Evolutionary conservation across 768 basidiomycete genomes (phyloP), one percentile per base, ranked within the genome.

Genomic region (Solioccasus polychromus): DNA sequence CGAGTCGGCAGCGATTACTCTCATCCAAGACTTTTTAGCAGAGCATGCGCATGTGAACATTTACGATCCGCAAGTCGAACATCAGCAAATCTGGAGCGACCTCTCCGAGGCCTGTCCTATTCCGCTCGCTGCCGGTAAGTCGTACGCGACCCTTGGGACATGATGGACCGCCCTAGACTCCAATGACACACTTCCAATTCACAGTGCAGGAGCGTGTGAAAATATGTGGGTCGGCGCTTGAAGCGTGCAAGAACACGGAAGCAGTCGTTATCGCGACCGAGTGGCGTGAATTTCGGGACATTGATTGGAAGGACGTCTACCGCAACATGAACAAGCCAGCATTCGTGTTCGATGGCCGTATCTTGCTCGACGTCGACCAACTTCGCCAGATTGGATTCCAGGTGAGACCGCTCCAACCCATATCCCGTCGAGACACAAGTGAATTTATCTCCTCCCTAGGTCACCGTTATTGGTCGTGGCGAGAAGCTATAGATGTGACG

Each of bases 211-310:
- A 91, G 68, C 85, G 88, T 59, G 87, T 98, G 31, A 88, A 76
- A 18, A 84, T 99, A 65, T 81, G 70, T 50, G 55, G 68, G 34
- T 85, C 83, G 8, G 92, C 92, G 1, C 68, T 92, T 45, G 91
- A 92, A 57, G 96, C 95, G 5, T 93, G 91, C 73, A 80, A 79
- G 64, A 72, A 84, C 48, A 83, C 90, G 35, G 96, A 97, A 66
- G 95, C 92, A 4, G 82, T 99, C 52, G 90, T 98, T 38, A 85
- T 99, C 57, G 92, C 91, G 22, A 99, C 96, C 3, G 95, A 95
- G 69, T 96, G 93, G 95, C 90, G 86, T 66, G 94, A 97, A 70
- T 99, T 99, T 80, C 79, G 78, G 61, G 78, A 85, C 30, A 88
- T 99, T 53, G 83, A 94, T 69, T 99, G 96, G 96, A 66, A 79